Conservation (phyloP, 2,329 filamentous ascomycete genomes). For the Aspergillus sp. region DNA sequence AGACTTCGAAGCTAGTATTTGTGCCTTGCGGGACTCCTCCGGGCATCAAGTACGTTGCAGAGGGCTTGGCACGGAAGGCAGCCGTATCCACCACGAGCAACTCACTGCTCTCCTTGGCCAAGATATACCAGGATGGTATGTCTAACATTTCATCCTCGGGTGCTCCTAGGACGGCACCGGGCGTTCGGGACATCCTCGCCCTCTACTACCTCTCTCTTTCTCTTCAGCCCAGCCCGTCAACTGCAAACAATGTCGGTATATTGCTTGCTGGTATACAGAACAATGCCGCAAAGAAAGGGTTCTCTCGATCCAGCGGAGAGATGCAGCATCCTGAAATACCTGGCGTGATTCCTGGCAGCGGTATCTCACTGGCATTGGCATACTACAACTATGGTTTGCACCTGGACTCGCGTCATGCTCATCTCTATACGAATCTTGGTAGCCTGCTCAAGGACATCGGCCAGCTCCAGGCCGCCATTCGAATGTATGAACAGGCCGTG, state of each 20-base stretch:
- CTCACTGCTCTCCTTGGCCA: constrained; percentile 87
- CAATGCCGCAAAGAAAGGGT: constrained; percentile 44
- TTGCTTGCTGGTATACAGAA: constrained; percentile 93
- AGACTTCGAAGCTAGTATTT: constrained; percentile 82
- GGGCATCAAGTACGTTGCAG: constrained; percentile 70
- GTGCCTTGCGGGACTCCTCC: constrained; percentile 72
- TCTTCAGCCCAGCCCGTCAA: constrained; percentile 92
- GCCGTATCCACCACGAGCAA: constrained; percentile 94
- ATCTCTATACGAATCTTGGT: constrained; percentile 94
- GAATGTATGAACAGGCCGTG: constrained; percentile 96
- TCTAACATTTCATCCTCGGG: constrained; percentile 65
- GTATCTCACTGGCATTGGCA: constrained; percentile 79
- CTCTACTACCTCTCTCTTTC: constrained; percentile 95
- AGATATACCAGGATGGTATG: constrained; percentile 97
- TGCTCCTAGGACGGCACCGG: constrained; percentile 62
- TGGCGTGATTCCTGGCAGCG: constrained; percentile 81
- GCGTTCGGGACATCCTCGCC: constrained; percentile 87
- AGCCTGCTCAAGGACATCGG: constrained; percentile 96
- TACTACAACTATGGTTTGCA: constrained; percentile 95
- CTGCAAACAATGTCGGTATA: constrained; percentile 97
- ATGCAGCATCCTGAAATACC: constrained; percentile 59
- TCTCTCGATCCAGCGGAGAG: constrained; percentile 34
- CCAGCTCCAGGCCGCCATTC: constrained; percentile 84
- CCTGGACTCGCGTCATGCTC: constrained; percentile 84
- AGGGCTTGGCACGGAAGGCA: constrained; percentile 70